phyloP scores from a whole-genome alignment of 371 early-diverging fungal species.

The Mucor saturninus region DNA sequence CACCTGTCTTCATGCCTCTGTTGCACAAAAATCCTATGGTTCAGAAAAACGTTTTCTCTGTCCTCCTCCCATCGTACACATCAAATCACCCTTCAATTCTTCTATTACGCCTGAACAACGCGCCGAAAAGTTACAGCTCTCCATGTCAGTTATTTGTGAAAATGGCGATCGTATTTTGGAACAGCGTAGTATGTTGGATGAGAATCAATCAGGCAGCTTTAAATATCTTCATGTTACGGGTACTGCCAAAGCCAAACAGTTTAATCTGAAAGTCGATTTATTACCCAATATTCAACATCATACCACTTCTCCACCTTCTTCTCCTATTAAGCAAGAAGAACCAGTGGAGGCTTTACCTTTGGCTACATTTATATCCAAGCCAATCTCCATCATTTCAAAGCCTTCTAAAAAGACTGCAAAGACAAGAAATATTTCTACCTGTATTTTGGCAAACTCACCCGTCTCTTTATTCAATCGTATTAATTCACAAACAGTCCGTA shows the following conservation, averaged over 20 bases:
- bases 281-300: slow-evolving; percentile 24
- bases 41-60: slow-evolving; percentile 85
- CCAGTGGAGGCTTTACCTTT: slow-evolving; percentile 20
- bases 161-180: slow-evolving; percentile 53
- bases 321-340: not conserved
- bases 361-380: slow-evolving; percentile 70
- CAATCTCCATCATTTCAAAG: slow-evolving; percentile 83
- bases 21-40: slow-evolving; percentile 90
- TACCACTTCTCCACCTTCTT: slow-evolving; percentile 2
- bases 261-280: slow-evolving; percentile 67
- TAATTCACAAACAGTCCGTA: slow-evolving; percentile 86
- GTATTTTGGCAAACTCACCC: slow-evolving; percentile 71
- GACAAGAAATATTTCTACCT: slow-evolving; percentile 75
- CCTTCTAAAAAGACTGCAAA: slow-evolving; percentile 86
- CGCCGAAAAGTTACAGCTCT: slow-evolving; percentile 53
- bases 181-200: slow-evolving; percentile 60
- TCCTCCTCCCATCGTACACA: slow-evolving; percentile 77
- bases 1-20: slow-evolving; percentile 68
- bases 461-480: slow-evolving; percentile 80
- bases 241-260: slow-evolving; percentile 79
- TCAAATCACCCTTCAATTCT: slow-evolving; percentile 24
- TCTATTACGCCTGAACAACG: slow-evolving; percentile 12
- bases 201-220: slow-evolving; percentile 61
- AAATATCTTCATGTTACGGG: slow-evolving; percentile 78
- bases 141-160: slow-evolving; percentile 69